Base-by-base conservation (phyloP, 108 stramenopile species). In the Asterionellopsis glacialis region DNA sequence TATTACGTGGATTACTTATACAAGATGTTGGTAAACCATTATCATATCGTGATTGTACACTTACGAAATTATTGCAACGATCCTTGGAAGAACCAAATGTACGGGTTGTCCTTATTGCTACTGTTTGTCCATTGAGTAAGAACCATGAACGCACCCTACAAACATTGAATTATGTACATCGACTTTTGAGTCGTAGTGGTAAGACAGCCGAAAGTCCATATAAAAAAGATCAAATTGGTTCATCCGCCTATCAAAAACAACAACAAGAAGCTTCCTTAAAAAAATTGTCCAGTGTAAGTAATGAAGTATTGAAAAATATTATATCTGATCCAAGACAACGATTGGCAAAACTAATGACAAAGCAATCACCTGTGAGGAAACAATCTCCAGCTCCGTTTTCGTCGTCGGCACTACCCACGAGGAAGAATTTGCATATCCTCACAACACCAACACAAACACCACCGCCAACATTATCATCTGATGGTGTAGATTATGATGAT, bases 251-350 rank as follows among this genome's bases (percentile, higher is more conserved):
- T 41, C n/a, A 7, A 16, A 1, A 27, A 23, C 5, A 1, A 15
- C 9, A 5, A 22, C 53, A 51, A n/a, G 51, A 54, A 5, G 2
- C 15, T 27, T 2, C 19, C 9, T 48, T 48, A 5, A 9, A 48
- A 48, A 5, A 48, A 4, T 21, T 48, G 19, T 16, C 19, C 57
- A 23, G 26, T 23, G 19, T 15, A 26, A 56, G 58, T 48, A 45
- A 18, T 44, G 56, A 19, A 39, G 51, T 85, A 7, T 44, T 91
- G 21, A 79, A 84, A 67, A 78, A 69, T 28, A 52, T 87, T 19
- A 63, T 85, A 16, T 66, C 86, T 3, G 91, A 93, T 71, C 88
- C 91, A 19, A 69, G 91, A 41, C 91, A 93, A 69, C 67, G 91
- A 44, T 54, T 93, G 11, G 88, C 88, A 0, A 89, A 73, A 59